Evolutionary conservation across 140 eudicot genomes (phyloP), one percentile per base, ranked within the genome.

Genomic region (Cichorium intybus): DNA sequence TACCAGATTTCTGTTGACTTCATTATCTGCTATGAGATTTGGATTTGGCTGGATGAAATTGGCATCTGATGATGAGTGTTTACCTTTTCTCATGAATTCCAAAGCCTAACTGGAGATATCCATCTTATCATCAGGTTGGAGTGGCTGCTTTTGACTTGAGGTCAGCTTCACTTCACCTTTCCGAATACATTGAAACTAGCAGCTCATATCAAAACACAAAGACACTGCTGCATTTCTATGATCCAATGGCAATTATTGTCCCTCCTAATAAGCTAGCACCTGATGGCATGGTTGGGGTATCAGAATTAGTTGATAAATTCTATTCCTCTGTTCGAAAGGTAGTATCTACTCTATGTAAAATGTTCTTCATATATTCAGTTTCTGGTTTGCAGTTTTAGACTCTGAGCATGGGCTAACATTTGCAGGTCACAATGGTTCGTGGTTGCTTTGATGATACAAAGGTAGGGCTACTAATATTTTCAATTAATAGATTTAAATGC

Each of bases 71-170:
- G 41, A 33, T 34, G 49, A 41, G 24, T 31, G 68, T 23, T 15
- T 64, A 22, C 11, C 22, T 31, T 43, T 55, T 56, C 33, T 62
- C 43, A 16, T n/a, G n/a, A n/a, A n/a, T 43, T 43, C 16, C 55
- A 41, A 62, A 41, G 21, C 26, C 46, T 43, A 53, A 70, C 21
- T 27, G 28, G 46, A 43, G 34, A 28, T 24, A 12, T 62, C 21
- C 16, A 65, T 77, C 39, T 20, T 11, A 22, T 68, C 52, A 48
- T 41, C 77, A 93, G 97, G 97, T 93, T 62, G 99, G 99, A 69
- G 95, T 94, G 76, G 95, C 99, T 76, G 99, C 97, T 65, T 82
- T 94, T 71, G 97, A 89, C 78, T 82, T 89, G 73, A 80, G 99
- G 65, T 88, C 95, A 8, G 99, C 97, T 41, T 89, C 99, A 10